A percentile compares a stretch with the other conserved stretches of the same genome.
phyloP scores from a whole-genome alignment of 2,329 filamentous ascomycete species.

The Penicillium concentricum region DNA sequence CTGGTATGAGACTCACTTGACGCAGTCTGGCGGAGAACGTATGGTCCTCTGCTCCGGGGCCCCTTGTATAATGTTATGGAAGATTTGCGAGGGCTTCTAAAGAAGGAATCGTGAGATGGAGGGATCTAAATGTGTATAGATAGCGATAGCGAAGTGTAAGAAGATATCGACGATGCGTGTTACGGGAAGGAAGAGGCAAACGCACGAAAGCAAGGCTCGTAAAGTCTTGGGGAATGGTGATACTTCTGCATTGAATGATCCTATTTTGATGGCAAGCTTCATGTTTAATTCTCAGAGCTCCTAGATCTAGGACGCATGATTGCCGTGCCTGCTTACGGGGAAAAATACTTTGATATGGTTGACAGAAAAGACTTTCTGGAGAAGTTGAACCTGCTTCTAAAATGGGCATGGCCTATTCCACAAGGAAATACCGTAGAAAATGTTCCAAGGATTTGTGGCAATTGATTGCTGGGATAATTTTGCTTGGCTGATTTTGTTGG shows the following conservation, averaged over 20 bases:
- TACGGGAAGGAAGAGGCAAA: too few relatives aligned
- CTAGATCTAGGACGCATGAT: constrained; percentile 5
- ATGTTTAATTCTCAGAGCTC: constrained; percentile 4
- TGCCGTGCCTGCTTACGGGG: background rate
- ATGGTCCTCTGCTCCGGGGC: too few relatives aligned
- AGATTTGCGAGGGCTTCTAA: too few relatives aligned
- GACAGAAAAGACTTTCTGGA: background rate
- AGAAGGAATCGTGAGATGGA: too few relatives aligned
- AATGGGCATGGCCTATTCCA: background rate
- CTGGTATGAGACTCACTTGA: too few relatives aligned
- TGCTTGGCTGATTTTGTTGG: too few relatives aligned
- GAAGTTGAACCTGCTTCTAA: background rate
- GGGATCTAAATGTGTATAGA: background rate
- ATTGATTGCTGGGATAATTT: background rate
- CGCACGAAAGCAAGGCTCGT: background rate
- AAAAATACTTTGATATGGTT: constrained; percentile 4
- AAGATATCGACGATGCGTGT: background rate
- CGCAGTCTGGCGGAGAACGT: too few relatives aligned
- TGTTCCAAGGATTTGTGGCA: background rate
- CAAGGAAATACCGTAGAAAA: constrained; percentile 1
- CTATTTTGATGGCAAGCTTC: constrained; percentile 6
- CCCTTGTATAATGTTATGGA: too few relatives aligned
- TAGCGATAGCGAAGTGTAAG: background rate
- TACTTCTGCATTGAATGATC: background rate
- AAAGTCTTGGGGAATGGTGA: background rate